Conservation (phyloP, 805 yeast species). For the Kuraishia molischiana region DNA sequence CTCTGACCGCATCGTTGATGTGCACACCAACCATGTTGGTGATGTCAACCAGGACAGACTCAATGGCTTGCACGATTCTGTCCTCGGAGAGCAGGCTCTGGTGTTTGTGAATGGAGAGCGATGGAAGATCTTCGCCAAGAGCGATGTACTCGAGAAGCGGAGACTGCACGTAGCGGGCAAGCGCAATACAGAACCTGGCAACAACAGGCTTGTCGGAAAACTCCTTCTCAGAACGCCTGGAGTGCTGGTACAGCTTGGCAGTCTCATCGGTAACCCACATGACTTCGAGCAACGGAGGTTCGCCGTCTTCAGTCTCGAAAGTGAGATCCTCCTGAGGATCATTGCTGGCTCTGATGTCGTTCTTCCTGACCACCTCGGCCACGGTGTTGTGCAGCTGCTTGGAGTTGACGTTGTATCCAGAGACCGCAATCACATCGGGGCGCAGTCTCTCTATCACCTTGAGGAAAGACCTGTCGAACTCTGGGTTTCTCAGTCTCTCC, state of each 20-base stretch:
- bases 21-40: constrained; percentile 91
- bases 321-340: constrained; percentile 22
- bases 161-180: constrained; percentile 86
- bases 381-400: constrained; percentile 50
- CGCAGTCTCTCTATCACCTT: constrained; percentile 49
- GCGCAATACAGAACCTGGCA: constrained; percentile 75
- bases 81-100: constrained; percentile 67
- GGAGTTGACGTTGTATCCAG: constrained; percentile 76
- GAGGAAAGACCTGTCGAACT: constrained; percentile 57
- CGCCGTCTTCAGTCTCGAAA: constrained; percentile 20
- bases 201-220: constrained; percentile 78
- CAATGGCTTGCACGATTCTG: constrained; percentile 53
- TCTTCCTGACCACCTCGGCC: constrained; percentile 43
- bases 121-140: constrained; percentile 61
- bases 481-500: constrained; percentile 53
- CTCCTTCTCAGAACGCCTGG: constrained; percentile 65
- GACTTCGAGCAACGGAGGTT: constrained; percentile 51
- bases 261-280: constrained; percentile 90
- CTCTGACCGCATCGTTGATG: constrained; percentile 79
- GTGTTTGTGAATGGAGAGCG: constrained; percentile 55
- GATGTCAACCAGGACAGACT: constrained; percentile 79
- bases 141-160: constrained; percentile 89
- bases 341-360: constrained; percentile 41
- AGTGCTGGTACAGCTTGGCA: constrained; percentile 78
- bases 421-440: constrained; percentile 86